Conservation (phyloP, 179 eudicot genomes). For the Heliamphora pulchella region DNA sequence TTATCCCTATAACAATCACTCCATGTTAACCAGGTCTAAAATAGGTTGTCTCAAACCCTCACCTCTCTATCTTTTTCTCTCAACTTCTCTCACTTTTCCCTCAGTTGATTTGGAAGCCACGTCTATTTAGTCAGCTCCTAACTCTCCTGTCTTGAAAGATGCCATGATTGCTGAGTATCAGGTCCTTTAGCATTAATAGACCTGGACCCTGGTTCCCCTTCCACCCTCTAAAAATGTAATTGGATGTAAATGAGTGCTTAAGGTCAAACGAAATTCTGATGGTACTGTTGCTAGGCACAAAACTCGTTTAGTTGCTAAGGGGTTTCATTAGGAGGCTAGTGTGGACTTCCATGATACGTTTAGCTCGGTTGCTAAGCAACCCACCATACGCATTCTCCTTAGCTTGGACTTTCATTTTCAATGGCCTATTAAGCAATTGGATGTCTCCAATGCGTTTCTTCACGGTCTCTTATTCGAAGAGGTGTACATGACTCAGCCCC, state of each 20-base stretch:
- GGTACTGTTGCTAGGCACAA: not conserved
- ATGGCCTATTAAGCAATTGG: too few relatives aligned
- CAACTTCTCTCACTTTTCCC: not conserved
- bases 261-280: not conserved
- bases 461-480: too few relatives aligned
- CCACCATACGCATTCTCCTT: too few relatives aligned
- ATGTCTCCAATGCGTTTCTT: too few relatives aligned
- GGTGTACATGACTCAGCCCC: too few relatives aligned
- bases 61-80: not conserved
- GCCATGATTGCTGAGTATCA: not conserved
- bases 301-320: not conserved
- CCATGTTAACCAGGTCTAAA: not conserved
- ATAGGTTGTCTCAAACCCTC: not conserved
- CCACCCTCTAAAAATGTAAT: not conserved
- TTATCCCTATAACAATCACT: not conserved
- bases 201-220: not conserved
- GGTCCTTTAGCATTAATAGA: not conserved
- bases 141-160: not conserved
- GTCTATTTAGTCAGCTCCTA: not conserved
- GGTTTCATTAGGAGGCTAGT: not conserved
- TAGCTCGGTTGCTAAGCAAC: too few relatives aligned
- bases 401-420: too few relatives aligned
- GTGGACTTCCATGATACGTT: too few relatives aligned
- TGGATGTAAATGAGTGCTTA: not conserved
- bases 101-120: not conserved